phyloP scores from a whole-genome alignment of 257 asterid genomes.

The Solanum chmielewskii region DNA sequence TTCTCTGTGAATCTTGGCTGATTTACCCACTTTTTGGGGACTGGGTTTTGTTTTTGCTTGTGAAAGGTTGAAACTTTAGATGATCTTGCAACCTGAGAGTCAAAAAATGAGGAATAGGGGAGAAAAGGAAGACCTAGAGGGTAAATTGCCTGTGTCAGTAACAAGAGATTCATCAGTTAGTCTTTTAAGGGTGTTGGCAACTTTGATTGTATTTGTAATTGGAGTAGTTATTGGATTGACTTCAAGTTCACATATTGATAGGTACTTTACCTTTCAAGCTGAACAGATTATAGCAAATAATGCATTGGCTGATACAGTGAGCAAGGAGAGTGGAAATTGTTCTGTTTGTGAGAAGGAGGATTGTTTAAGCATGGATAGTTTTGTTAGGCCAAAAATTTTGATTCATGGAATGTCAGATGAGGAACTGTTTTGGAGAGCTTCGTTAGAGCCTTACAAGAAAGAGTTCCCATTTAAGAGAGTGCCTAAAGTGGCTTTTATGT shows the following conservation, averaged over 20 bases:
- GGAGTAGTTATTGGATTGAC: slow-evolving; percentile 85
- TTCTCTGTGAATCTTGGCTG: background rate
- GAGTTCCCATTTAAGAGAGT: slow-evolving; percentile 71
- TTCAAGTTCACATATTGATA: slow-evolving; percentile 70
- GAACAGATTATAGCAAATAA: slow-evolving; percentile 26
- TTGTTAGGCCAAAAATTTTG: slow-evolving; percentile 35
- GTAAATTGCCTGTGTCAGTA: slow-evolving; percentile 7
- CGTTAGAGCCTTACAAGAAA: slow-evolving; percentile 65
- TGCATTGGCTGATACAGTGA: slow-evolving; percentile 11
- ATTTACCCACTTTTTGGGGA: background rate
- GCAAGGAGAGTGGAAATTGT: background rate
- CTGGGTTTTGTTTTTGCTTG: background rate
- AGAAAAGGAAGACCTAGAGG: slow-evolving; percentile 54
- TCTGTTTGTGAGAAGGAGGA: slow-evolving; percentile 30
- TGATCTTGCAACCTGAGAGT: background rate
- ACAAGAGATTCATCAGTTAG: slow-evolving; percentile 51
- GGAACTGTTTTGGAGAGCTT: slow-evolving; percentile 93
- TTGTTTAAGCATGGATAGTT: slow-evolving; percentile 47
- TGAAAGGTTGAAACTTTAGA: background rate
- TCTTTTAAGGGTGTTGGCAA: slow-evolving; percentile 37
- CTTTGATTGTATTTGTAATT: slow-evolving; percentile 57
- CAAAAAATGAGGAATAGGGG: slow-evolving; percentile 35
- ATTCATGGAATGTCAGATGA: slow-evolving; percentile 64
- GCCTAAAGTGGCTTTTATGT: slow-evolving; percentile 87
- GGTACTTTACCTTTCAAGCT: slow-evolving; percentile 38